phyloP scores from a whole-genome alignment of 139 green algal species.

The Closterium sp. region DNA sequence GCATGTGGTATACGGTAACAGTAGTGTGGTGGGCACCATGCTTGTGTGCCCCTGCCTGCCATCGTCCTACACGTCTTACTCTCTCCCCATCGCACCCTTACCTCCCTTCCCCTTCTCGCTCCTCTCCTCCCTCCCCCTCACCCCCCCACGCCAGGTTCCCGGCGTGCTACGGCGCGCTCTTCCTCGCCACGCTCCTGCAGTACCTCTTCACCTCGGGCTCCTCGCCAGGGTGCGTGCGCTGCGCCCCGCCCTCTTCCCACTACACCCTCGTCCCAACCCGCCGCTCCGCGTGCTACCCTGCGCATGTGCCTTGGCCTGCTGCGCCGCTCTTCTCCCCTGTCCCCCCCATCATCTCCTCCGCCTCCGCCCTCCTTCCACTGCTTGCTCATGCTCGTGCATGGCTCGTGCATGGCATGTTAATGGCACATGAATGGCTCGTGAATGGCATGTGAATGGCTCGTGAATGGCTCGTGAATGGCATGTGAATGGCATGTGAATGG shows the following conservation, averaged over 20 bases:
- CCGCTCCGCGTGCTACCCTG: neutral
- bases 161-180: constrained; percentile 1
- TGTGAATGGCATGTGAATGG: neutral
- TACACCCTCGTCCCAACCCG: no score
- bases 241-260: neutral
- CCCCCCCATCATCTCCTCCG: no score
- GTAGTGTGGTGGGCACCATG: neutral
- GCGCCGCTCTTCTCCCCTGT: neutral
- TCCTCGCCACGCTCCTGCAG: constrained; percentile 11
- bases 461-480: neutral
- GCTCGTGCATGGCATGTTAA: neutral
- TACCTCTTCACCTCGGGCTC: constrained; percentile 23
- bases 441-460: neutral
- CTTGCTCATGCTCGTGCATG: no score
- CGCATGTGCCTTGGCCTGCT: neutral
- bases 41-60: neutral
- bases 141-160: no score
- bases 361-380: no score
- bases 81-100: neutral
- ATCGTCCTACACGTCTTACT: neutral
- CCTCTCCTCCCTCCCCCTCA: neutral
- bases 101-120: neutral
- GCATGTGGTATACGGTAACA: neutral
- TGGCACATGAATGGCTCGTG: neutral
- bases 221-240: constrained; percentile 12